Conservation (phyloP, 768 basidiomycete genomes). For the Pholiota molesta region DNA sequence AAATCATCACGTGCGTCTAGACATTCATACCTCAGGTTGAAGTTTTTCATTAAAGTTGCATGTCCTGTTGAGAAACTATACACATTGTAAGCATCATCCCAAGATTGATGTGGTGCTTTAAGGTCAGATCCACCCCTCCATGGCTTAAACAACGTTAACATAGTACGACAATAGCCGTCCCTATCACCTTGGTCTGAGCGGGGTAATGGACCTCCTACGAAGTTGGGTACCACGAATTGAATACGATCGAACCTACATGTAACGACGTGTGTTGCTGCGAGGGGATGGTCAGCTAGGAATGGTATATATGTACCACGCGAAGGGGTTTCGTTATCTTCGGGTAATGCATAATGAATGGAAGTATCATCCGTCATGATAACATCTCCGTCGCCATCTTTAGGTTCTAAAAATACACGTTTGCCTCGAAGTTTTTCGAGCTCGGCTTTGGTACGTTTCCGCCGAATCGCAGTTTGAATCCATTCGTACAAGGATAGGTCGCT, state of each 20-base stretch:
- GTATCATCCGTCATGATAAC: too few species aligned
- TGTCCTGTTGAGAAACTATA: conserved; percentile 20
- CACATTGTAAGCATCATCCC: conserved; percentile 25
- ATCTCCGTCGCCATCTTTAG: too few species aligned
- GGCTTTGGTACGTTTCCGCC: too few species aligned
- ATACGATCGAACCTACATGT: too few species aligned
- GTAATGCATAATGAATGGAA: too few species aligned
- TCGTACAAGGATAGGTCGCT: conserved; percentile 29
- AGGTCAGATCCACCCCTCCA: conserved; percentile 31
- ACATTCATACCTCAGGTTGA: conserved; percentile 39
- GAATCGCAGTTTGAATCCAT: conserved; percentile 20
- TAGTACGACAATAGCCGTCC: conserved; percentile 32
- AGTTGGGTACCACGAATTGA: conserved; percentile 24
- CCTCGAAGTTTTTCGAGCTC: too few species aligned
- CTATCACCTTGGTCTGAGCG: conserved; percentile 29
- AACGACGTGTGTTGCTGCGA: too few species aligned
- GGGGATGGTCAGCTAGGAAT: too few species aligned
- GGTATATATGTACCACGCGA: neutral
- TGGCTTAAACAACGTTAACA: conserved; percentile 30
- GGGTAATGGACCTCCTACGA: conserved; percentile 28
- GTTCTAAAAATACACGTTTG: neutral
- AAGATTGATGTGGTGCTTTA: conserved; percentile 16
- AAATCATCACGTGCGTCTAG: conserved; percentile 37
- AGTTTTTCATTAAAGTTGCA: conserved; percentile 26
- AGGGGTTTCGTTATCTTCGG: too few species aligned